phyloP scores from a whole-genome alignment of 208 protist genomes.

The Leishmania mexicana region DNA sequence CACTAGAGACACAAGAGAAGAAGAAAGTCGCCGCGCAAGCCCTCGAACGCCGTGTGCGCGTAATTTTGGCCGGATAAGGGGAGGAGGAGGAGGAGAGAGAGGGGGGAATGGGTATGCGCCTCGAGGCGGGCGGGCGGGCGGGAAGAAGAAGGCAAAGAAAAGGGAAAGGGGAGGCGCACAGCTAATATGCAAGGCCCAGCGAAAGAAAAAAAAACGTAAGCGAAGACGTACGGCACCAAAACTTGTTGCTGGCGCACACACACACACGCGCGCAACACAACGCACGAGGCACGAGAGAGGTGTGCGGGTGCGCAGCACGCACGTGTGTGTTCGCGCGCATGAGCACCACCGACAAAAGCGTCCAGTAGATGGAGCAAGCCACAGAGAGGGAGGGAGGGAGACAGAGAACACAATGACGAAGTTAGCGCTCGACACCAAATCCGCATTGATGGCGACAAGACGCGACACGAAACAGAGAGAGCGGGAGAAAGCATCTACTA shows the following conservation, averaged over 20 bases:
- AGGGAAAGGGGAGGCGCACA: slow-evolving; percentile 7
- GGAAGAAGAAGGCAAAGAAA: not conserved
- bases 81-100: not conserved
- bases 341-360: not conserved
- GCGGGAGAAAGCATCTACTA: not conserved
- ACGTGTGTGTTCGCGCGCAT: not conserved
- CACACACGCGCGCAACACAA: too few relatives aligned
- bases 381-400: not conserved
- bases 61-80: not conserved
- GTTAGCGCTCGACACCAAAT: not conserved
- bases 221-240: not conserved
- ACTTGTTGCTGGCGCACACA: not conserved
- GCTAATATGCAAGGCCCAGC: not conserved
- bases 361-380: not conserved
- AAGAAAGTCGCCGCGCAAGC: not conserved
- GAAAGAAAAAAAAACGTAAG: not conserved
- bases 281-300: too few relatives aligned
- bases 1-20: not conserved
- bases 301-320: not conserved
- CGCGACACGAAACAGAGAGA: not conserved
- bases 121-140: not conserved
- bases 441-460: not conserved
- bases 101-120: not conserved
- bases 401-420: not conserved
- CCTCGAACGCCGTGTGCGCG: not conserved